Evolutionary conservation across 345 rosid genomes (phyloP), one percentile per base, ranked within the genome.

Genomic region (Durio zibethinus): DNA sequence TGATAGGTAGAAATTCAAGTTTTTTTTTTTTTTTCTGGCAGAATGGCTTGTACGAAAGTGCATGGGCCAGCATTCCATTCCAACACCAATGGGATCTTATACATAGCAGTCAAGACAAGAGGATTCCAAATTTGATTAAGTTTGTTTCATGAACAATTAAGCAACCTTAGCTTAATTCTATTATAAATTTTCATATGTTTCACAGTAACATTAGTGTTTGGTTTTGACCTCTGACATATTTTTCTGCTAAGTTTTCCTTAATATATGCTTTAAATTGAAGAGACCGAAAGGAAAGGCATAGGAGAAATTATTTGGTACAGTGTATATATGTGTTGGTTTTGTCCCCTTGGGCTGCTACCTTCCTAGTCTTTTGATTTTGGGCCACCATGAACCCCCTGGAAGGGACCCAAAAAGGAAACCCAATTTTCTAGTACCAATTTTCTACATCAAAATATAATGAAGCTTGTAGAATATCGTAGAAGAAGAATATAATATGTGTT

Each of bases 91-190:
- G 68, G 68, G n/a, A 35, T 36, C 77, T 27, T 9, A 74, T 3
- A 21, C 16, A 25, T 40, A 25, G 33, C 33, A 29, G 38, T 73
- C 66, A 36, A 73, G 1, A 12, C 66, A 36, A 73, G 1, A 12
- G 36, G 76, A 73, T 73, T 56, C 76, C 35, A 12, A 56, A 7
- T 45, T 45, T 38, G 75, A 47, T n/a, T n/a, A n/a, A 75, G 69
- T 75, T 59, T 29, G 77, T 61, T 61, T 18, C 70, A 70, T 75
- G 40, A 63, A 75, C 56, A 59, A 60, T 61, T 75, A 61, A 29
- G 42, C 68, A 31, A 61, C 29, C 67, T 75, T 29, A 42, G 20
- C 5, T 42, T 9, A 12, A 25, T 21, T 16, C 4, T 36, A 29
- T 10, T 48, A 65, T 20, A n/a, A 7, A 65, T 20, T 45, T 68